Evolutionary conservation across 1,139 yeast genomes (phyloP), one percentile per base, ranked within the genome.

Genomic region (Taphrina wiesneri): DNA sequence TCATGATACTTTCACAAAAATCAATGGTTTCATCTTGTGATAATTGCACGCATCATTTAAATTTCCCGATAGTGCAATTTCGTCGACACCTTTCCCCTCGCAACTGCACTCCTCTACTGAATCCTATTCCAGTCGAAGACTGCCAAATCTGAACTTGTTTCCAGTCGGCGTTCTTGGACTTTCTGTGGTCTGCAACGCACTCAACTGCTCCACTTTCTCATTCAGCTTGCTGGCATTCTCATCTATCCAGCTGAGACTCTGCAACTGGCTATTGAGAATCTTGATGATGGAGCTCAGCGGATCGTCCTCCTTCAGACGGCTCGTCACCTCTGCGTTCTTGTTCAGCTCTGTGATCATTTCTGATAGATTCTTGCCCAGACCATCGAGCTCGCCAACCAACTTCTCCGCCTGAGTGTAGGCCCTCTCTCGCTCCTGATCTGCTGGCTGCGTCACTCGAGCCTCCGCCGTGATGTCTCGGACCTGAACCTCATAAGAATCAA

Each of bases 161-260:
- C 54, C 54, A 6, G 36, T 36, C 13, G 59, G 59, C 17, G 59
- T 54, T 17, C n/a, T 36, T 9, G 59, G 49, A 17, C 32, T 28
- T 26, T 39, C 49, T 9, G 34, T 54, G n/a, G 32, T 54, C 51
- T 60, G 41, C 45, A 49, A 15, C 30, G 28, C 28, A 15, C 73
- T 73, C 56, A 76, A 73, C 51, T 73, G 79, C 25, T 80, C 80
- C 69, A 93, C 76, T 76, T 89, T 88, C 51, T 83, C 83, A 74
- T 87, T 89, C 73, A 93, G 80, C 45, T 80, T 79, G 23, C 82
- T 82, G 68, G 96, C 90, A 68, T 86, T 83, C 68, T 82, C 82
- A 73, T 93, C 97, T 67, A 93, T 85, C 81, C 93, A 92, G 75
- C 87, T 90, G 76, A 93, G 82, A 70, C 96, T 90, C 70, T 92